phyloP scores from a whole-genome alignment of 2,329 filamentous ascomycete species.

The Monosporascus sp. region DNA sequence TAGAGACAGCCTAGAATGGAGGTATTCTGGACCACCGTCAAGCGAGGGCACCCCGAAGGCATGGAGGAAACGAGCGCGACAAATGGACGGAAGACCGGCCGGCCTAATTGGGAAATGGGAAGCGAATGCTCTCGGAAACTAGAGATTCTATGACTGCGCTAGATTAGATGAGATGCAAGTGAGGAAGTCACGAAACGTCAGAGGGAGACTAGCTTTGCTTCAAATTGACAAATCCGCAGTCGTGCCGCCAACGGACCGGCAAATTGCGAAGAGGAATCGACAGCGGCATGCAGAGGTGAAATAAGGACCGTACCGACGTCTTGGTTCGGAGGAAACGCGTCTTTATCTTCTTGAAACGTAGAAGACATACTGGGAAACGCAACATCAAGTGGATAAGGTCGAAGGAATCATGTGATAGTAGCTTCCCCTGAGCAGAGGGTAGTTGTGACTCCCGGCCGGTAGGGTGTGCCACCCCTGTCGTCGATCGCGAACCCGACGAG shows the following conservation, averaged over 20 bases:
- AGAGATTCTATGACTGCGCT: conserved; percentile 10
- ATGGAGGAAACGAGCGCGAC: conserved; percentile 9
- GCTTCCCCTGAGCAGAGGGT: background rate
- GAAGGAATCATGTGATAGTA: background rate
- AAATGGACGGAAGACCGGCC: conserved; percentile 14
- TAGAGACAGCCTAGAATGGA: conserved; percentile 7
- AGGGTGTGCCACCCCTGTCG: background rate
- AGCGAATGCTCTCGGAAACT: conserved; percentile 34
- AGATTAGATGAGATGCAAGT: conserved; percentile 18
- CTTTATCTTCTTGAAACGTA: background rate
- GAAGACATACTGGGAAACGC: background rate
- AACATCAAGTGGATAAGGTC: background rate
- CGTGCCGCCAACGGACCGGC: background rate
- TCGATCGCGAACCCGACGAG: background rate
- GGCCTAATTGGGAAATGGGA: conserved; percentile 32
- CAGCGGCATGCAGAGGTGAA: background rate
- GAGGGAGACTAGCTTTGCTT: conserved; percentile 1
- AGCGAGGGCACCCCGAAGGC: conserved; percentile 3
- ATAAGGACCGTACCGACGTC: background rate
- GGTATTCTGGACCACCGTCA: conserved; percentile 4
- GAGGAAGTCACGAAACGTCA: conserved; percentile 17
- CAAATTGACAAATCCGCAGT: conserved; percentile 2
- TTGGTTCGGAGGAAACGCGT: background rate
- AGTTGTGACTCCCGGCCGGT: background rate
- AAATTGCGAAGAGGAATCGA: background rate